Evolutionary conservation across 164 flowering plant genomes (phyloP).

Genomic region (Paratinospora sagittata): DNA sequence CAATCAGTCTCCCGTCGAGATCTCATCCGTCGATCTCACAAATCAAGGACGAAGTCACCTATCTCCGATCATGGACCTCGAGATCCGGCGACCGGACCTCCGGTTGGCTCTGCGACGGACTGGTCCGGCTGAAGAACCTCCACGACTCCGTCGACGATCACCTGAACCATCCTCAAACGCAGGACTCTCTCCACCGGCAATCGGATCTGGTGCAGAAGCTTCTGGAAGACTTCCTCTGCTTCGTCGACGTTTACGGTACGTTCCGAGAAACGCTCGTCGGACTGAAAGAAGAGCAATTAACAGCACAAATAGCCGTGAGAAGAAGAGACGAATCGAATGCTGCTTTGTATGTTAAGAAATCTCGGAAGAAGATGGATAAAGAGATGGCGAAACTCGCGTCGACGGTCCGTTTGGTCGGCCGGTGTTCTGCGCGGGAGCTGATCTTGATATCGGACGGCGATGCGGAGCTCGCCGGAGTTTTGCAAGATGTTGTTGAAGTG

Average conservation of each 20-base stretch:
- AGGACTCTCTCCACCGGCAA: constrained; percentile 37
- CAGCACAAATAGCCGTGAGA: constrained; percentile 53
- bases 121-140: constrained; percentile 31
- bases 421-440: neutral
- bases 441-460: constrained; percentile 17
- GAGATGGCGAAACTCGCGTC: constrained; percentile 38
- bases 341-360: constrained; percentile 21
- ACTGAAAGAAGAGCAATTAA: constrained; percentile 42
- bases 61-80: constrained; percentile 35
- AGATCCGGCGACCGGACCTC: constrained; percentile 21
- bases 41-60: constrained; percentile 44
- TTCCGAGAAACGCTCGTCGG: constrained; percentile 41
- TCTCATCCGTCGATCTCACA: constrained; percentile 63
- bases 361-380: constrained; percentile 32
- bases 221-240: constrained; percentile 55
- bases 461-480: constrained; percentile 27
- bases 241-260: constrained; percentile 60
- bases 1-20: constrained; percentile 74
- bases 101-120: constrained; percentile 40
- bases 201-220: constrained; percentile 44
- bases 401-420: constrained; percentile 18
- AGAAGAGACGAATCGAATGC: constrained; percentile 36
- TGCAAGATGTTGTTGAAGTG: constrained; percentile 34
- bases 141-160: constrained; percentile 44
- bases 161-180: constrained; percentile 54